phyloP scores from a whole-genome alignment of 192 early-diverging fungal species.

The Funneliformis mosseae region DNA sequence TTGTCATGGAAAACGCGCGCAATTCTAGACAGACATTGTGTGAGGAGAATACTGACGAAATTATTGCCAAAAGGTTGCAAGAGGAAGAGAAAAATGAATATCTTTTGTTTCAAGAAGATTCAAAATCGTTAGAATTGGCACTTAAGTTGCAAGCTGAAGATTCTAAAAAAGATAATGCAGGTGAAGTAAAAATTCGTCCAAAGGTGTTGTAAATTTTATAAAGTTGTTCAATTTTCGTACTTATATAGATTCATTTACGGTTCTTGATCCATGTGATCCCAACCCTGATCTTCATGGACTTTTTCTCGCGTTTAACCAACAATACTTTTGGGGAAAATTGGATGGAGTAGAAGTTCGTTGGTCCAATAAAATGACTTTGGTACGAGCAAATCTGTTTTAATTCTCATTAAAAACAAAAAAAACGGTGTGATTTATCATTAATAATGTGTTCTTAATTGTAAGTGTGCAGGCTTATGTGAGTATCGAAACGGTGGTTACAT shows the following conservation, averaged over 20 bases:
- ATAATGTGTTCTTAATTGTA: neutral
- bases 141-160: slow-evolving; percentile 20
- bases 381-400: slow-evolving; percentile 14
- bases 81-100: neutral
- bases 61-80: neutral
- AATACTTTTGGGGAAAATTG: slow-evolving; percentile 58
- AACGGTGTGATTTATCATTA: neutral
- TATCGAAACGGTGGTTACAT: slow-evolving; percentile 52
- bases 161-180: neutral
- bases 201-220: neutral
- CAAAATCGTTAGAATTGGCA: slow-evolving; percentile 8
- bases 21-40: neutral
- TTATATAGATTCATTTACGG: neutral
- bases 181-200: no score
- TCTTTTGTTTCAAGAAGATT: neutral
- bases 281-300: slow-evolving; percentile 56
- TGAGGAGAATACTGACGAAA: neutral
- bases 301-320: slow-evolving; percentile 56
- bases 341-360: slow-evolving; percentile 59
- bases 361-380: slow-evolving; percentile 58
- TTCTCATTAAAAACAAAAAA: no score
- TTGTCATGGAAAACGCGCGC: no score
- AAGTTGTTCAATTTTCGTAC: no score
- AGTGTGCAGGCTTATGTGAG: slow-evolving; percentile 60
- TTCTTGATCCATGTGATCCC: slow-evolving; percentile 32